Evolutionary conservation across 2,329 filamentous ascomycete species (phyloP).

Genomic region (Sarocladiaceae sp.): DNA sequence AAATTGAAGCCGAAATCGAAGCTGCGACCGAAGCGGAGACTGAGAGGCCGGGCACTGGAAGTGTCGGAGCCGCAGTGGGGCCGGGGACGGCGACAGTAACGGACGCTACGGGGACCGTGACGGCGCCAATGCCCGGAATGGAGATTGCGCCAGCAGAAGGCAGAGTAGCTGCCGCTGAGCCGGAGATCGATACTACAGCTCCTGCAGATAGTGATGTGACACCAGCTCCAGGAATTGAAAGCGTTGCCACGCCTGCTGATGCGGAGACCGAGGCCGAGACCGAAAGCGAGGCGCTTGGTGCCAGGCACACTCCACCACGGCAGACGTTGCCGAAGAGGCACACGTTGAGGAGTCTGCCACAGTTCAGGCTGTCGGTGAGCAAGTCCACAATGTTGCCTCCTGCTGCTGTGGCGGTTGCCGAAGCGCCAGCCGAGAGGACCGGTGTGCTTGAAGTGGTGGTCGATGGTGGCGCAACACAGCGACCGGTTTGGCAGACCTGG

Average conservation of each 20-base stretch:
- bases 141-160: not conserved
- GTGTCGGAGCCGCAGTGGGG: constrained; percentile 2
- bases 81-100: not conserved
- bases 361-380: constrained; percentile 1
- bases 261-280: not conserved
- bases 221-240: not conserved
- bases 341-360: not conserved
- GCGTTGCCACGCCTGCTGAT: not conserved
- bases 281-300: not conserved
- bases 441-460: not conserved
- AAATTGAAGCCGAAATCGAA: not conserved
- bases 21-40: not conserved
- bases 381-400: constrained; percentile 5
- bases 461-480: not conserved
- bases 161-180: not conserved
- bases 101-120: not conserved
- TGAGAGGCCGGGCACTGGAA: no score
- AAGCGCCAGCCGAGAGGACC: not conserved
- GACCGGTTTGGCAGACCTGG: not conserved
- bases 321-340: constrained; percentile 7
- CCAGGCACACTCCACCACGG: not conserved
- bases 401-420: not conserved
- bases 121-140: not conserved
- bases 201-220: not conserved
- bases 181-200: constrained; percentile 1